Conservation (phyloP, 805 yeast species). For the Metschnikowia similis region DNA sequence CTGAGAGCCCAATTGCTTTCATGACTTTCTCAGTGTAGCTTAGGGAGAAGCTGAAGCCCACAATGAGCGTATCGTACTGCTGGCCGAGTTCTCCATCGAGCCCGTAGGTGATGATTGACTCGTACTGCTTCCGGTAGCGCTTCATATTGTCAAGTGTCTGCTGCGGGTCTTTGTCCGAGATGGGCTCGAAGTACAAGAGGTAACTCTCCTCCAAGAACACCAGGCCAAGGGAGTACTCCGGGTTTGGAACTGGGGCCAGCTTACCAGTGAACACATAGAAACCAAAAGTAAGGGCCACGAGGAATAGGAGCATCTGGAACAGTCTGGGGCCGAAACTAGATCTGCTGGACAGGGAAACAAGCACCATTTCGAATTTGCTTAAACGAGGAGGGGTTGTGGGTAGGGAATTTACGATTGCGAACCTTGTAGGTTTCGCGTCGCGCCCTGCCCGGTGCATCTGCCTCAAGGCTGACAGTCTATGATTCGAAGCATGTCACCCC, state of each 20-base stretch:
- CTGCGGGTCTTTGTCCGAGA: not conserved
- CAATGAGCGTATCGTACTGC: constrained; percentile 9
- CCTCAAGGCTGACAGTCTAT: too few relatives aligned
- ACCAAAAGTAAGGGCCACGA: not conserved
- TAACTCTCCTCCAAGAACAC: constrained; percentile 1
- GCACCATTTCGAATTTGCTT: not conserved
- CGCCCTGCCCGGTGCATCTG: too few relatives aligned
- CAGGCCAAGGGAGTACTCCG: not conserved
- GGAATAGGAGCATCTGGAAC: not conserved
- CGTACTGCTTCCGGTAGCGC: not conserved
- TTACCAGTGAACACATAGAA: not conserved
- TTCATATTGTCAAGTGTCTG: not conserved
- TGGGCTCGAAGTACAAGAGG: constrained; percentile 1
- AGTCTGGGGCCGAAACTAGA: not conserved
- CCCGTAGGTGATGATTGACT: not conserved
- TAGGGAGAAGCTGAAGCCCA: constrained; percentile 10
- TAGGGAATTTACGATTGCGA: not conserved
- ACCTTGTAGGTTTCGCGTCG: not conserved
- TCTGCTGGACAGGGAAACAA: not conserved
- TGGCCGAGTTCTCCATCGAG: constrained; percentile 9
- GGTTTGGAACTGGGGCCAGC: constrained; percentile 1
- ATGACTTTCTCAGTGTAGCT: constrained; percentile 7
- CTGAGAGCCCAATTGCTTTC: constrained; percentile 5
- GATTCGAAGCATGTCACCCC: too few relatives aligned
- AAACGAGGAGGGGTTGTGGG: not conserved